Evolutionary conservation across 768 basidiomycete genomes (phyloP), one percentile per base, ranked within the genome.

Genomic region (Suillus luteus): DNA sequence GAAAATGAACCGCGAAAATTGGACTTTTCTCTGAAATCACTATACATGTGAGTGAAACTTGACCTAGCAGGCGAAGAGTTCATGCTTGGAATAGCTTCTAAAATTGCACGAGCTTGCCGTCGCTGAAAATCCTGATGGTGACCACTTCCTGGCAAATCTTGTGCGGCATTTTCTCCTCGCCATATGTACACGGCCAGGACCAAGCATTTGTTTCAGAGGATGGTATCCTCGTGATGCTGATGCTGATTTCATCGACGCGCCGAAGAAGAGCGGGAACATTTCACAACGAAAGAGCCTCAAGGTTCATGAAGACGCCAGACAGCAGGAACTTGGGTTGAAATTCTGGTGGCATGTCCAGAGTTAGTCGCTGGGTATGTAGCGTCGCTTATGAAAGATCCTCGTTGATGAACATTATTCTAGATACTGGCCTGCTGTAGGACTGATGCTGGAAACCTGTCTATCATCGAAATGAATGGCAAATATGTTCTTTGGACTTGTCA

Each of bases 401-500:
- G 24, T 55, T 61, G 67, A 60, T 64, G 59, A 76, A 61, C 66
- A 55, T 9, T 37, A n/a, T 41, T 35, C 31, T 66, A 92, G 91
- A 17, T 94, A 89, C 70, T 93, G 91, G 90, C 72, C 86, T 15
- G 81, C 81, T 1, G 86, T 84, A 5, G 82, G 83, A 2, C 76
- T 93, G 40, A 90, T 92, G 0, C 81, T 96, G 5, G 93, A 96
- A 69, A 93, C 95, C 0, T 86, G 94, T 2, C 83, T 95, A 6
- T 92, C 92, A 0, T 91, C 91, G 0, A 90, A 89, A 71, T 98
- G 96, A 95, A 88, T 98, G 38, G 86, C 90, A 0, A 96, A 95
- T 63, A 87, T 97, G 5, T 91, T 95, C 71, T 86, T 93, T 44
- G 92, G 90, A 2, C 81, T 82, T 9, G 83, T 97, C 61, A 82